Base-by-base conservation (phyloP, 164 flowering plant genomes). In the Platanus orientalis region DNA sequence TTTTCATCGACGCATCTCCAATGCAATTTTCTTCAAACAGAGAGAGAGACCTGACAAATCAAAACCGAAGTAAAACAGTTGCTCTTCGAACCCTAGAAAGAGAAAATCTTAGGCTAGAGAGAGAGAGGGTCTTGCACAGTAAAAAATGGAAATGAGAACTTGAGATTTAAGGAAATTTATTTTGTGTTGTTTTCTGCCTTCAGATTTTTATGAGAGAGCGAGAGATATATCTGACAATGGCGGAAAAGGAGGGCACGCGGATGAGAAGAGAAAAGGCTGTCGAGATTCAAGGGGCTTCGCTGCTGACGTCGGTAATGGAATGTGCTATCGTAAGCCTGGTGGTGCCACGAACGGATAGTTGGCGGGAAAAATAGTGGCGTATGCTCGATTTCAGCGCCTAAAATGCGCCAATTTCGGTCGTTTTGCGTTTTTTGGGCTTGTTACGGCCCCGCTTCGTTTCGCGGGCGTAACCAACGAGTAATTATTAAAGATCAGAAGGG, bases 161-260 rank as follows among this genome's bases (percentile, higher is more conserved):
- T 45, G 45, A 28, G 29, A 25, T 21, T 16, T 34, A 2, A 51
- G 24, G 65, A 10, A 25, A 7, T 48, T 28, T 21, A 24, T 26
- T 34, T 28, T 48, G n/a, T n/a, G n/a, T n/a, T n/a, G n/a, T n/a
- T n/a, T n/a, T n/a, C n/a, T n/a, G n/a, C n/a, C n/a, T n/a, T n/a
- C n/a, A n/a, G n/a, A n/a, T n/a, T n/a, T n/a, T 60, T 26, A 47
- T 10, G 14, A 45, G 36, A 62, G 65, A 66, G n/a, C n/a, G 63
- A 42, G 25, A 32, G 55, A 13, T 64, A 56, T 50, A 32, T n/a
- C 75, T 71, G 79, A 72, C 81, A 76, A 58, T 16, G 60, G 75
- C 68, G 71, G 29, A 70, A 74, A 77, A 73, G 61, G 29, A 65
- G 71, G 70, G 85, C 85, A 79, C 83, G 85, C 85, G 81, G 72